phyloP scores from a whole-genome alignment of 2,329 filamentous ascomycete genomes.

The Pyricularia pennisetigena region DNA sequence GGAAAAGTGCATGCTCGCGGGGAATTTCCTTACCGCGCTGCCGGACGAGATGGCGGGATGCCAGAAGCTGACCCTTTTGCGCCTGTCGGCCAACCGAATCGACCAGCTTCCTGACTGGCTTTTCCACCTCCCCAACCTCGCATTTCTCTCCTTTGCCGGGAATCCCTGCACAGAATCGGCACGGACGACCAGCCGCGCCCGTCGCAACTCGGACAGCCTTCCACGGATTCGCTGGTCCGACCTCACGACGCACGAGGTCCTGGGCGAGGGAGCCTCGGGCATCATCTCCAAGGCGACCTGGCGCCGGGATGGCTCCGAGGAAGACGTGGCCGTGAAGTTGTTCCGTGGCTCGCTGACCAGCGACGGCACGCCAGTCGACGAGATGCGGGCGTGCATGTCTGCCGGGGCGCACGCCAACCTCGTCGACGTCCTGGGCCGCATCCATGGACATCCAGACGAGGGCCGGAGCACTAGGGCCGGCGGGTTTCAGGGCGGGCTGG shows the following conservation, averaged over 20 bases:
- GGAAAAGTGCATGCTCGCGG: slow-evolving; percentile 39
- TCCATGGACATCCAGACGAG: slow-evolving; percentile 28
- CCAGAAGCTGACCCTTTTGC: slow-evolving; percentile 30
- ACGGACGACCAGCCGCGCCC: slow-evolving; percentile 10
- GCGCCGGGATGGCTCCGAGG: slow-evolving; percentile 17
- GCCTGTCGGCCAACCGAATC: slow-evolving; percentile 32
- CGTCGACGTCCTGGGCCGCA: slow-evolving; percentile 32
- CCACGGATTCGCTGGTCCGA: slow-evolving; percentile 28
- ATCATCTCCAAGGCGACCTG: slow-evolving; percentile 31
- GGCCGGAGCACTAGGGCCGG: background rate
- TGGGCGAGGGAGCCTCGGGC: slow-evolving; percentile 36
- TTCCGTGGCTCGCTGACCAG: slow-evolving; percentile 36
- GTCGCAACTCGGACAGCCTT: slow-evolving; percentile 15
- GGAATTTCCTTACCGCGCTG: slow-evolving; percentile 28
- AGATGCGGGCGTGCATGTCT: slow-evolving; percentile 34
- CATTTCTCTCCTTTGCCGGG: slow-evolving; percentile 35
- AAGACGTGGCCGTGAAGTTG: slow-evolving; percentile 35
- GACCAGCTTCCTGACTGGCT: slow-evolving; percentile 29
- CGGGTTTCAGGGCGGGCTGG: slow-evolving; percentile 26
- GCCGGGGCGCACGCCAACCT: slow-evolving; percentile 35
- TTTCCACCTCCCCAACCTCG: slow-evolving; percentile 31
- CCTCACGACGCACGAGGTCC: slow-evolving; percentile 26
- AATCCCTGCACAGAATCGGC: slow-evolving; percentile 28
- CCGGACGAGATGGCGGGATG: slow-evolving; percentile 32
- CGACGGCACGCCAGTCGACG: slow-evolving; percentile 36